Evolutionary conservation across 768 basidiomycete genomes (phyloP).

Genomic region (Russula brevipes): DNA sequence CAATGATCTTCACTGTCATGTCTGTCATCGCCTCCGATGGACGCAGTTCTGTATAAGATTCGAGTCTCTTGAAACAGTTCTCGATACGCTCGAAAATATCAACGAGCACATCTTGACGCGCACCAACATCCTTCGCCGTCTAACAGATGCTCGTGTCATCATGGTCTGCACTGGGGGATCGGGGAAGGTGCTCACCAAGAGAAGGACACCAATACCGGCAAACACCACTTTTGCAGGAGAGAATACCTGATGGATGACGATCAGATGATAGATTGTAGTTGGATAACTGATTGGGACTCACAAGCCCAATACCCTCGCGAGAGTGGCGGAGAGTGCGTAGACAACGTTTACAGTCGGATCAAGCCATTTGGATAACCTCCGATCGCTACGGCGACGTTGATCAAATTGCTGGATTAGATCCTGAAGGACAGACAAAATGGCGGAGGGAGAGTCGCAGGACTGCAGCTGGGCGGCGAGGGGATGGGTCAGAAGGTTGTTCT

Average conservation of each 20-base stretch:
- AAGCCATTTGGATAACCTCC: not conserved
- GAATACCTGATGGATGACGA: too few species aligned
- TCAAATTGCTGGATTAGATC: not conserved
- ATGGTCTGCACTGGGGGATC: not conserved
- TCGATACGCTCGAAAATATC: not conserved
- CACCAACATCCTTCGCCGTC: not conserved
- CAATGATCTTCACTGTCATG: not conserved
- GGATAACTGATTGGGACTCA: not conserved
- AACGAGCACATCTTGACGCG: not conserved
- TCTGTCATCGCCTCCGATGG: not conserved
- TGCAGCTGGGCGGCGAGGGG: not conserved
- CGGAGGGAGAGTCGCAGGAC: not conserved
- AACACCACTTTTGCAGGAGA: too few species aligned
- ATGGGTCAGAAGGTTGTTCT: not conserved
- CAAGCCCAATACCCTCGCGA: not conserved
- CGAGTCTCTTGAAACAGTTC: not conserved
- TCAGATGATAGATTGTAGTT: too few species aligned
- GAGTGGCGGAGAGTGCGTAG: not conserved
- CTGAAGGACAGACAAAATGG: not conserved
- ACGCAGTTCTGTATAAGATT: not conserved
- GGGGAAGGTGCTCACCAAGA: not conserved
- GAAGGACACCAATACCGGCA: not conserved
- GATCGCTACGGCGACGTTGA: not conserved
- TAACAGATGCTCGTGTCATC: not conserved
- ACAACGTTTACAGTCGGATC: not conserved